Evolutionary conservation across 108 stramenopile genomes (phyloP).

Genomic region (Nannochloropsis gaditana): DNA sequence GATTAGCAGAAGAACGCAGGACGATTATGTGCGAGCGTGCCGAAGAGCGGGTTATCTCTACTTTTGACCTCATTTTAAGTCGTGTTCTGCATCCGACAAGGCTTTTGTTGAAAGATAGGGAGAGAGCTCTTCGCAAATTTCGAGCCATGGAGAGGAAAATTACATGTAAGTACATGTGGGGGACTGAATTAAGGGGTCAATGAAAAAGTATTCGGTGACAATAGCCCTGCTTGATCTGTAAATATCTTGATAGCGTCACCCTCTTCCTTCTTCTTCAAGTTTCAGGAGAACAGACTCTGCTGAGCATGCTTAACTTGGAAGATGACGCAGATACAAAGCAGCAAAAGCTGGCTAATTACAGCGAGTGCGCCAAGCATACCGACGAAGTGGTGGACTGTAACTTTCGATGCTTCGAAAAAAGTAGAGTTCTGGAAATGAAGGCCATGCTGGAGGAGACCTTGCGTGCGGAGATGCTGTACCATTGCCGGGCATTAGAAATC

Average conservation of each 20-base stretch:
- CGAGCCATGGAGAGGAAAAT: slow-evolving; percentile 12
- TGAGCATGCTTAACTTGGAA: not conserved
- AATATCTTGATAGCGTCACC: no score
- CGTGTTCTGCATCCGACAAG: not conserved
- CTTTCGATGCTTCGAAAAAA: slow-evolving; percentile 20
- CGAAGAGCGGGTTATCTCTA: not conserved
- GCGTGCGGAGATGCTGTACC: slow-evolving; percentile 6
- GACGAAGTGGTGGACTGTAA: not conserved
- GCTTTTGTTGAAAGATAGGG: not conserved
- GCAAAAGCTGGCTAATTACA: slow-evolving; percentile 20
- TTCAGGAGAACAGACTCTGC: not conserved
- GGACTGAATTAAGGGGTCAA: not conserved
- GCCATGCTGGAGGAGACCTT: slow-evolving; percentile 1
- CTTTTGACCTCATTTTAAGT: not conserved
- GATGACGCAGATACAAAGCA: not conserved
- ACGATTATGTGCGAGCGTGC: not conserved
- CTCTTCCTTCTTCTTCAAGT: not conserved
- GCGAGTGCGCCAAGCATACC: not conserved
- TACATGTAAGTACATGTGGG: not conserved
- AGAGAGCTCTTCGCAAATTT: not conserved
- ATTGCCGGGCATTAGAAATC: not conserved
- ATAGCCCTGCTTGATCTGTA: no score
- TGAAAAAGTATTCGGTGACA: no score
- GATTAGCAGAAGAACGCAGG: slow-evolving; percentile 9
- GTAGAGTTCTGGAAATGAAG: not conserved